Conservation (phyloP, 345 rosid species). For the Isatis tinctoria region DNA sequence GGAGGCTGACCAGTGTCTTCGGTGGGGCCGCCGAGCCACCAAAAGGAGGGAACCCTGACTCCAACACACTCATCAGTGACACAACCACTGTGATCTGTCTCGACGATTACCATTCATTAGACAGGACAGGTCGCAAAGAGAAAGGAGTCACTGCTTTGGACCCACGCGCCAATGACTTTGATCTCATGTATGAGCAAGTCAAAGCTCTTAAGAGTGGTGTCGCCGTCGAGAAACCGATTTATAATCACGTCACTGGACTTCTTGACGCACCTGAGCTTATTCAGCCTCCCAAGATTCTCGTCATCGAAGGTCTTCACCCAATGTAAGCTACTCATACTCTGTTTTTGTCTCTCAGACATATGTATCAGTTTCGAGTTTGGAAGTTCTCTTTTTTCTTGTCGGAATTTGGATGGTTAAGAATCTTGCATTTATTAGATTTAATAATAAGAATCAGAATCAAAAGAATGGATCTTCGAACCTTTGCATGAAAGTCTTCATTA, state of each 20-base stretch:
- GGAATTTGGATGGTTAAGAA: constrained; percentile 26
- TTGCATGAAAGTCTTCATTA: constrained; percentile 7
- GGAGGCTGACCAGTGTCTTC: constrained; percentile 86
- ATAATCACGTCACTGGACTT: constrained; percentile 89
- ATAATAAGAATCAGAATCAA: constrained; percentile 7
- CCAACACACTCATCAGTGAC: constrained; percentile 91
- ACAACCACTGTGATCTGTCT: constrained; percentile 88
- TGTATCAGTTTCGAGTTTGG: neutral
- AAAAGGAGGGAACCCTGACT: constrained; percentile 92
- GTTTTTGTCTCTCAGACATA: constrained; percentile 5
- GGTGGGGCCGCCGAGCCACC: constrained; percentile 98
- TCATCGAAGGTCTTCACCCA: constrained; percentile 97
- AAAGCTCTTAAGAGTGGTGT: constrained; percentile 78
- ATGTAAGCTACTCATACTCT: constrained; percentile 55
- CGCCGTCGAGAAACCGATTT: constrained; percentile 85
- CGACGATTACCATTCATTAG: constrained; percentile 90
- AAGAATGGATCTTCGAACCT: neutral
- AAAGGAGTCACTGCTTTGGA: constrained; percentile 94
- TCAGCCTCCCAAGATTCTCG: constrained; percentile 93
- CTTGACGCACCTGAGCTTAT: constrained; percentile 90
- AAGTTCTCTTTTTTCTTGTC: constrained; percentile 11
- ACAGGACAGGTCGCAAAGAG: constrained; percentile 82
- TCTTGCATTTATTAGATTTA: neutral
- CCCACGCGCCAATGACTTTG: constrained; percentile 86
- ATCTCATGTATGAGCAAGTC: constrained; percentile 95